phyloP scores from a whole-genome alignment of 805 yeast species.

The Cyberlindnera japonica region DNA sequence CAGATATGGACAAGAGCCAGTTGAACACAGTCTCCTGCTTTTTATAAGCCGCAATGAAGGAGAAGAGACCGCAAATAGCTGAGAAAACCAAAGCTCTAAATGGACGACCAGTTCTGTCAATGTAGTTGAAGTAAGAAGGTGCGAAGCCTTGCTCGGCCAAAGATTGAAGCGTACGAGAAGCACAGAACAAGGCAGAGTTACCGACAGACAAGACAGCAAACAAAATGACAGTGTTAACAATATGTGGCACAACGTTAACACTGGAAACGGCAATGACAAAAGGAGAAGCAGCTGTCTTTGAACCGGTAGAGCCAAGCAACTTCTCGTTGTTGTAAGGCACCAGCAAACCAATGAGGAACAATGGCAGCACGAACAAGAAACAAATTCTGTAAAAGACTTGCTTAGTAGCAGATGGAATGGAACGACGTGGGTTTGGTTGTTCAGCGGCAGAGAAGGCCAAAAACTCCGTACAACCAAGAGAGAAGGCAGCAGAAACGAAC shows the following conservation, averaged over 20 bases:
- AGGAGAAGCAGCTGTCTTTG: slow-evolving; percentile 62
- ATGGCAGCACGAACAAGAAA: slow-evolving; percentile 51
- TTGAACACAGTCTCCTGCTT: slow-evolving; percentile 55
- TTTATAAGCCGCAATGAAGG: slow-evolving; percentile 64
- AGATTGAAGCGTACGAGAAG: slow-evolving; percentile 65
- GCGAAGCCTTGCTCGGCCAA: slow-evolving; percentile 69
- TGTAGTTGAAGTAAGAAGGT: slow-evolving; percentile 48
- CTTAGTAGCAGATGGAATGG: slow-evolving; percentile 61
- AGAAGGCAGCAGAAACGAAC: slow-evolving; percentile 58
- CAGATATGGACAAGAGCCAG: slow-evolving; percentile 62
- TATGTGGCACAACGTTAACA: slow-evolving; percentile 62
- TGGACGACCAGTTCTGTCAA: slow-evolving; percentile 60
- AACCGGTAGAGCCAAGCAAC: slow-evolving; percentile 46
- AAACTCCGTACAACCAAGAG: slow-evolving; percentile 65
- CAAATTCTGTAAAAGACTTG: slow-evolving; percentile 64
- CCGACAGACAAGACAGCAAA: slow-evolving; percentile 74
- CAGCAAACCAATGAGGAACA: slow-evolving; percentile 53
- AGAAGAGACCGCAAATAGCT: slow-evolving; percentile 52
- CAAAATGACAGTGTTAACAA: slow-evolving; percentile 71
- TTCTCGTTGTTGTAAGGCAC: slow-evolving; percentile 55
- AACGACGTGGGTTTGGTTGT: slow-evolving; percentile 53
- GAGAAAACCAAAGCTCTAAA: slow-evolving; percentile 50
- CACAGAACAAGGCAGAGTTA: slow-evolving; percentile 70
- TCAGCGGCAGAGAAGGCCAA: slow-evolving; percentile 67
- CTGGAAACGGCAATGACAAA: slow-evolving; percentile 66